Evolutionary conservation across 139 green algal species (phyloP).

Genomic region (Spirogloea muscicola): DNA sequence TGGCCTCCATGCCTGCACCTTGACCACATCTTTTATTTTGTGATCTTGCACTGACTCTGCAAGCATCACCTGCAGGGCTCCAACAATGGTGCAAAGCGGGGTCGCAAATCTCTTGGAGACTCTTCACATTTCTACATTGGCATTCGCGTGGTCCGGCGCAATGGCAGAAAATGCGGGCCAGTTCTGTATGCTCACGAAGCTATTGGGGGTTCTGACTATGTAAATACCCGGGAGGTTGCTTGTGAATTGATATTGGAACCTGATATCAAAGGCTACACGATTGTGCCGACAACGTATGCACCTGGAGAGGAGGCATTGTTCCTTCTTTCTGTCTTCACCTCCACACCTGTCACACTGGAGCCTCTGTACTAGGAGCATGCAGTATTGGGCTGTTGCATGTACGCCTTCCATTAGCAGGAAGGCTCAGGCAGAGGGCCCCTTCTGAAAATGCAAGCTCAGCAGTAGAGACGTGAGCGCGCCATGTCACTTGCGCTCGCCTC

Average conservation of each 20-base stretch:
- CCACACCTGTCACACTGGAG: background rate
- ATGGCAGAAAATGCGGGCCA: background rate
- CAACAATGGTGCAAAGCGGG: background rate
- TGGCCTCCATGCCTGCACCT: no score
- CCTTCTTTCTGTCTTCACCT: slow-evolving; percentile 32
- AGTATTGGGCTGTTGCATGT: no score
- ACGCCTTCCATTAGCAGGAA: no score
- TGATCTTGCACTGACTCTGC: no score
- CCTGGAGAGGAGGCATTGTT: slow-evolving; percentile 20
- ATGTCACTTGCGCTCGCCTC: no score
- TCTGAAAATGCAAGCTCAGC: no score
- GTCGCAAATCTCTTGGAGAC: slow-evolving; percentile 1
- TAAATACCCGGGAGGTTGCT: slow-evolving; percentile 30
- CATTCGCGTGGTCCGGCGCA: slow-evolving; percentile 22
- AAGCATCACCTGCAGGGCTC: background rate
- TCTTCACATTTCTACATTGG: slow-evolving; percentile 16
- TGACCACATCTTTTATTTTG: no score
- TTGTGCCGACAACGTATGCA: slow-evolving; percentile 24
- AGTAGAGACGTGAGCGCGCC: no score
- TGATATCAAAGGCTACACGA: slow-evolving; percentile 18
- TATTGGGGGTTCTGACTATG: slow-evolving; percentile 21
- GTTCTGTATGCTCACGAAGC: slow-evolving; percentile 1
- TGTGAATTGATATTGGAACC: slow-evolving; percentile 23
- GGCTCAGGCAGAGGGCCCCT: no score
- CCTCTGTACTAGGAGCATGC: no score